These are phyloP conservation scores for Pyrenula massariospora DNA, from an alignment of 495 filamentous ascomycete species.

Conservation along the genomic window DNA sequence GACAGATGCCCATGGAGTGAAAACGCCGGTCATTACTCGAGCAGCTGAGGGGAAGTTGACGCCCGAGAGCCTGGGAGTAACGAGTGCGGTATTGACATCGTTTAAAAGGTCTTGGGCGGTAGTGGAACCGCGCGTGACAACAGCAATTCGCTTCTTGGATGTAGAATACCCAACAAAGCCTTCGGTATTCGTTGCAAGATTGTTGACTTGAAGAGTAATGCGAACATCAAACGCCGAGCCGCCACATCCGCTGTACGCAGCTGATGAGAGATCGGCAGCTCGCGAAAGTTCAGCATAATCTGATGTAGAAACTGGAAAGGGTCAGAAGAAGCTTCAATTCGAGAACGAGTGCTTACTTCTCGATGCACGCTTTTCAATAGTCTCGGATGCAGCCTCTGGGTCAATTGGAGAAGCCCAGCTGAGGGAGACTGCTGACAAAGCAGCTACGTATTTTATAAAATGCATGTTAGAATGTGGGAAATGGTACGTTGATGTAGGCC, in stretches of 20 bases:
- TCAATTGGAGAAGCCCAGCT: background rate
- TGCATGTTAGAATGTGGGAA: background rate
- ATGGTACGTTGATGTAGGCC: too few species aligned
- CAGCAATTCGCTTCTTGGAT: constrained; percentile 15
- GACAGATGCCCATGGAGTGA: constrained; percentile 17
- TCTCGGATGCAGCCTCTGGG: background rate
- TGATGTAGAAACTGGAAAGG: background rate
- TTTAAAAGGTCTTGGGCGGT: constrained; percentile 22
- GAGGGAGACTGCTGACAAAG: background rate
- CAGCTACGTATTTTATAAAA: background rate
- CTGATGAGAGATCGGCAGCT: constrained; percentile 23
- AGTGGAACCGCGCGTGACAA: constrained; percentile 22
- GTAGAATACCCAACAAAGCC: constrained; percentile 21
- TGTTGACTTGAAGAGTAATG: constrained; percentile 18
- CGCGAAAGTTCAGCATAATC: constrained; percentile 13
- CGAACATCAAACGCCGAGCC: constrained; percentile 20
- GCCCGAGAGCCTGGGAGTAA: constrained; percentile 17
- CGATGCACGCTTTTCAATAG: background rate
- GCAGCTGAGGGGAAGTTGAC: constrained; percentile 18
- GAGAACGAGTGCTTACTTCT: background rate
- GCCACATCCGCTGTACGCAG: constrained; percentile 19
- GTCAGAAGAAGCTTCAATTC: background rate
- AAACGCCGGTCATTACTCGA: constrained; percentile 19
- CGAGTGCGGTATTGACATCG: constrained; percentile 21
- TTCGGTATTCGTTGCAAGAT: constrained; percentile 17